phyloP scores from a whole-genome alignment of 1,284 basidiomycete genomes.

The Ceratobasidium sp. region DNA sequence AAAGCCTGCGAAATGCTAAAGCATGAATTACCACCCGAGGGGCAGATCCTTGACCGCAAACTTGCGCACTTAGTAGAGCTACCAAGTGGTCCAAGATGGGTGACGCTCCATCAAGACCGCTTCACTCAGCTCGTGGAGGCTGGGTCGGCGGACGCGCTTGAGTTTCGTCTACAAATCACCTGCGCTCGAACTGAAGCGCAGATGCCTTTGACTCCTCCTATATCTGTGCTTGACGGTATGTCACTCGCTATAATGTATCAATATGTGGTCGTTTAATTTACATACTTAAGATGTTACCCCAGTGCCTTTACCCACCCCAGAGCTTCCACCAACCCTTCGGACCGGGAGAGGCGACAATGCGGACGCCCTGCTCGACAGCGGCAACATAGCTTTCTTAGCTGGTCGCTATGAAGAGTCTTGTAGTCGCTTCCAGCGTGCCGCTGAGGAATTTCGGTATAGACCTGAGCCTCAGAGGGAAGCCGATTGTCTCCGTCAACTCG shows the following conservation, averaged over 20 bases:
- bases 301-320: too few relatives aligned
- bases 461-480: slow-evolving; percentile 16
- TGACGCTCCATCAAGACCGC: slow-evolving; percentile 7
- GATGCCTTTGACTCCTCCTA: too few relatives aligned
- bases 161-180: slow-evolving; percentile 26
- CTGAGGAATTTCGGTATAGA: slow-evolving; percentile 17
- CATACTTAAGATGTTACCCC: background rate
- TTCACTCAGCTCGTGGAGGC: slow-evolving; percentile 9
- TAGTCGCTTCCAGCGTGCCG: slow-evolving; percentile 30
- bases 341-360: background rate
- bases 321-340: too few relatives aligned
- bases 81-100: slow-evolving; percentile 10
- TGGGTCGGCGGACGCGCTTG: background rate
- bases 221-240: too few relatives aligned
- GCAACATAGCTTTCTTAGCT: slow-evolving; percentile 25
- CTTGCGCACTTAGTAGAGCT: slow-evolving; percentile 16
- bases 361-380: background rate
- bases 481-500: slow-evolving; percentile 29
- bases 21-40: slow-evolving; percentile 25
- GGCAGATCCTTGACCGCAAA: background rate
- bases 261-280: background rate
- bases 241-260: too few relatives aligned
- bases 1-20: slow-evolving; percentile 14
- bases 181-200: background rate
- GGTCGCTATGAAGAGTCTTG: slow-evolving; percentile 16